phyloP scores from a whole-genome alignment of 345 rosid species.

The Iberis pinnata region DNA sequence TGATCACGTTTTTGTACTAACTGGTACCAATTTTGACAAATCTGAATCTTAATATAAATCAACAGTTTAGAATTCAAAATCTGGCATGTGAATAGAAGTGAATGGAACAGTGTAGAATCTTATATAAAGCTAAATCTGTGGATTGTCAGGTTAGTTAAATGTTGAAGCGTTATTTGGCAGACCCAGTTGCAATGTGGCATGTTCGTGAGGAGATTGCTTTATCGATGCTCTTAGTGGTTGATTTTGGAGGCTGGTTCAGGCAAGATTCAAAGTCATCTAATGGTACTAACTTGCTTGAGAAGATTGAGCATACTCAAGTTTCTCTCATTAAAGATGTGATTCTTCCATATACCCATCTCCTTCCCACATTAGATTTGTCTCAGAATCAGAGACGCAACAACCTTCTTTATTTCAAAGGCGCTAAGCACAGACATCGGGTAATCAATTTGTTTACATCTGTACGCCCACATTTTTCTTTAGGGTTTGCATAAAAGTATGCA shows the following conservation, averaged over 20 bases:
- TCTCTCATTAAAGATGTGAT: constrained; percentile 93
- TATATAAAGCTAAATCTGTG: constrained; percentile 44
- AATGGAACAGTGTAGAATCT: constrained; percentile 28
- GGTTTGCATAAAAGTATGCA: too few species aligned
- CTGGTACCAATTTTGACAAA: constrained; percentile 37
- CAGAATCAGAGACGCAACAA: constrained; percentile 56
- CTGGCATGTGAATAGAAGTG: too few species aligned
- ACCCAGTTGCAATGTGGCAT: constrained; percentile 99
- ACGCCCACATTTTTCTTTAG: too few species aligned
- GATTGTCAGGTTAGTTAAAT: constrained; percentile 59
- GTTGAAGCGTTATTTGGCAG: constrained; percentile 92
- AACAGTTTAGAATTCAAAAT: too few species aligned
- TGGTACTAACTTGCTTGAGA: constrained; percentile 45
- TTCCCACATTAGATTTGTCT: constrained; percentile 54
- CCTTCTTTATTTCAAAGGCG: constrained; percentile 91
- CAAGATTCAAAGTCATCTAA: constrained; percentile 60
- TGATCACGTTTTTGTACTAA: constrained; percentile 90
- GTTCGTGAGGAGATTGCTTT: constrained; percentile 72
- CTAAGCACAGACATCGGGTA: constrained; percentile 89
- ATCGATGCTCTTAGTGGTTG: constrained; percentile 84
- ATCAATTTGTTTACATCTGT: constrained; percentile 9
- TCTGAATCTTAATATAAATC: too few species aligned
- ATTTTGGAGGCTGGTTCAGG: constrained; percentile 94
- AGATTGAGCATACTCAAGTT: constrained; percentile 78
- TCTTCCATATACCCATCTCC: constrained; percentile 82